phyloP scores from a whole-genome alignment of 441 rosid species.

The Syzygium syzygioides region DNA sequence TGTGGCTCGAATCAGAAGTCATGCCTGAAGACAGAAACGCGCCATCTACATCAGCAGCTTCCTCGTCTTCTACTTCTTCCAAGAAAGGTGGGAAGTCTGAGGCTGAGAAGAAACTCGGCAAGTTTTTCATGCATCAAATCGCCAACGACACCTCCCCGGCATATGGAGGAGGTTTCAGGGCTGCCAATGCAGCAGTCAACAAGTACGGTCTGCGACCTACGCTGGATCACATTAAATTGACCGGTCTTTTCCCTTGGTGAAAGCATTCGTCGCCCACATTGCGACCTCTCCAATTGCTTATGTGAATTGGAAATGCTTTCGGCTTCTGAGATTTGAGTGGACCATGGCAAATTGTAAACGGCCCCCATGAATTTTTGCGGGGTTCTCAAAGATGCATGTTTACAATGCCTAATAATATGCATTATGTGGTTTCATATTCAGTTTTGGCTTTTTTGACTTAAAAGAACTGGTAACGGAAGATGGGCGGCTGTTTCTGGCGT shows the following conservation, averaged over 20 bases:
- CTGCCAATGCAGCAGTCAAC: conserved; percentile 76
- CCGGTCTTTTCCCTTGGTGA: conserved; percentile 67
- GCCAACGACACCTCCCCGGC: conserved; percentile 77
- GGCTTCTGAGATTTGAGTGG: neutral
- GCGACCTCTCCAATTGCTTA: neutral
- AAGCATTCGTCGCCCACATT: neutral
- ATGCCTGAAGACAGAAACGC: conserved; percentile 36
- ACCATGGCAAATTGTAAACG: neutral
- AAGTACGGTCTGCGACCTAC: conserved; percentile 70
- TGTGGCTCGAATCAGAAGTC: conserved; percentile 98
- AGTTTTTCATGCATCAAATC: conserved; percentile 88
- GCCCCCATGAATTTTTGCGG: conserved; percentile 23
- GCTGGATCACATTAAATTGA: conserved; percentile 57
- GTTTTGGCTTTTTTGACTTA: neutral
- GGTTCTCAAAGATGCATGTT: conserved; percentile 9
- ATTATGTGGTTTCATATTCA: neutral
- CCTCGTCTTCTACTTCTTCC: conserved; percentile 35
- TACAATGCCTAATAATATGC: neutral
- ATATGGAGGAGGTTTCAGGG: conserved; percentile 85
- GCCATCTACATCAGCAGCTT: conserved; percentile 43
- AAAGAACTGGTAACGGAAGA: neutral
- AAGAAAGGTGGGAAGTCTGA: conserved; percentile 71
- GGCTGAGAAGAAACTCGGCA: conserved; percentile 74
- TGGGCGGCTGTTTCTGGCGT: neutral
- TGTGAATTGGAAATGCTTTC: neutral